Percentiles rank a stretch among this genome's conserved stretches.
These are phyloP conservation scores for Teunomyces pallodes DNA, from an alignment of 805 yeast genomes.

Conservation along the genomic window DNA sequence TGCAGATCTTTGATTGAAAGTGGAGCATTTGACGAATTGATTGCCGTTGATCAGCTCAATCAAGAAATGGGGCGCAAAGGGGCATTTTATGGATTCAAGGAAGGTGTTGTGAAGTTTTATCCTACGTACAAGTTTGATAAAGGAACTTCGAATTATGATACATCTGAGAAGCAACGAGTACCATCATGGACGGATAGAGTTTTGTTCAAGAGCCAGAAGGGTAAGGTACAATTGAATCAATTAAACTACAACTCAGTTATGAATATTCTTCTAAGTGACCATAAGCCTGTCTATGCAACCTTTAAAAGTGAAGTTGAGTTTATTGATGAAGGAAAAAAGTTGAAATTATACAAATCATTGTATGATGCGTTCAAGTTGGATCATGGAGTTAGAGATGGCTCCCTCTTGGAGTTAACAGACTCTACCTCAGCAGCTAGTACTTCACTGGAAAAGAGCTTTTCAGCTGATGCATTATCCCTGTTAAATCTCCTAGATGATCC, in stretches of 20 bases:
- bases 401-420: constrained; percentile 8
- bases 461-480: constrained; percentile 30
- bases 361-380: constrained; percentile 30
- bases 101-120: constrained; percentile 71
- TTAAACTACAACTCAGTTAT: constrained; percentile 67
- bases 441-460: constrained; percentile 16
- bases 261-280: constrained; percentile 70
- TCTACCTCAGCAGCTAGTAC: constrained; percentile 8
- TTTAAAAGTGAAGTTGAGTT: constrained; percentile 65
- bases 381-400: constrained; percentile 19
- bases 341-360: constrained; percentile 23
- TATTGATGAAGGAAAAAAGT: constrained; percentile 47
- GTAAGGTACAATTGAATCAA: constrained; percentile 44
- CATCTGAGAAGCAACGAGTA: constrained; percentile 85
- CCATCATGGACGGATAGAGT: constrained; percentile 97
- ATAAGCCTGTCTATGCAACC: constrained; percentile 87
- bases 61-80: constrained; percentile 54
- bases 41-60: constrained; percentile 75
- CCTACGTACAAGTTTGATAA: constrained; percentile 96
- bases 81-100: constrained; percentile 45
- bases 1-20: constrained; percentile 54
- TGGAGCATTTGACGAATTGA: constrained; percentile 49
- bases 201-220: constrained; percentile 59
- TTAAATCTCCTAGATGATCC: constrained; percentile 35
- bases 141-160: constrained; percentile 77